A percentile compares a stretch with the other conserved stretches of the same genome.
phyloP scores from a whole-genome alignment of 1,284 basidiomycete species.

The Peniophora sp. region DNA sequence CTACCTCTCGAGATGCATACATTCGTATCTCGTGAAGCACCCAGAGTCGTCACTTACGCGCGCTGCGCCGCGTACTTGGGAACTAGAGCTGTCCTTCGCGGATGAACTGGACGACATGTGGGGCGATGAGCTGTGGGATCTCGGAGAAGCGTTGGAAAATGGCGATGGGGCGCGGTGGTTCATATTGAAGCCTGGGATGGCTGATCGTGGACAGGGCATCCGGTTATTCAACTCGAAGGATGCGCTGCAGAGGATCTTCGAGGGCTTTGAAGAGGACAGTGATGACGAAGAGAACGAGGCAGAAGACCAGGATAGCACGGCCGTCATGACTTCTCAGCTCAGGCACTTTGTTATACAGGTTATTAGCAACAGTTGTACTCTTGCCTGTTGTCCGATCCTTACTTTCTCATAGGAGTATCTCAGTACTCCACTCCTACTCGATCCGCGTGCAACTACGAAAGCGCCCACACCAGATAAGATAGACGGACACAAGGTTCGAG shows the following conservation, averaged over 20 bases:
- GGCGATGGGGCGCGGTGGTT: conserved; percentile 59
- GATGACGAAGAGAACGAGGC: conserved; percentile 30
- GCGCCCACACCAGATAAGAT: conserved; percentile 20
- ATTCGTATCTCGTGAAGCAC: conserved; percentile 70
- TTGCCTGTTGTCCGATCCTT: conserved; percentile 1
- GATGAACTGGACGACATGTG: conserved; percentile 96
- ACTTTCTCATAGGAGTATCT: conserved; percentile 69
- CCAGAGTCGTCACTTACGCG: conserved; percentile 44
- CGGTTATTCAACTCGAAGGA: conserved; percentile 81
- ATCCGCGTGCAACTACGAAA: conserved; percentile 37
- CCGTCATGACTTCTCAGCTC: conserved; percentile 80
- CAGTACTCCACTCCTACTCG: conserved; percentile 66
- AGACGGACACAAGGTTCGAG: conserved; percentile 60
- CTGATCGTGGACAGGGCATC: conserved; percentile 94
- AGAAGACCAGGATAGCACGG: conserved; percentile 33
- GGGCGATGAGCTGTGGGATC: conserved; percentile 89
- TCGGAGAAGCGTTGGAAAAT: conserved; percentile 55
- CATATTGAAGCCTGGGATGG: conserved; percentile 96
- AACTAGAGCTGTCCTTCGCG: conserved; percentile 83
- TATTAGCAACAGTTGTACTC: conserved; percentile 6
- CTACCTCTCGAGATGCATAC: conserved; percentile 76
- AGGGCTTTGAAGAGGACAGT: conserved; percentile 70
- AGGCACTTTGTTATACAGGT: conserved; percentile 98
- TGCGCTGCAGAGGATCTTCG: conserved; percentile 72
- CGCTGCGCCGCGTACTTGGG: conserved; percentile 76